Conservation (phyloP, 768 basidiomycete species). For the Pholiota microspora region DNA sequence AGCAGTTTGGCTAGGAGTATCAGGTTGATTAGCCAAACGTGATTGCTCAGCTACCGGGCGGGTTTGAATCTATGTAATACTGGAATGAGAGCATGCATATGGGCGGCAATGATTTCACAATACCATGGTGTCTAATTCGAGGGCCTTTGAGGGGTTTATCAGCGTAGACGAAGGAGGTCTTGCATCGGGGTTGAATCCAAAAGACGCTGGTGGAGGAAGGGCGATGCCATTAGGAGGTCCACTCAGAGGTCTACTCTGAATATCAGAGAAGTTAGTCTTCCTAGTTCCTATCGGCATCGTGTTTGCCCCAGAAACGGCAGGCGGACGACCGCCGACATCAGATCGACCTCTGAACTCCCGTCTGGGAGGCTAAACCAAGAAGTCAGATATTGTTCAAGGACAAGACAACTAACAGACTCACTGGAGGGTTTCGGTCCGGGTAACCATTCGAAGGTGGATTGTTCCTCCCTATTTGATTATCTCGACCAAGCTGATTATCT, state of each 20-base stretch:
- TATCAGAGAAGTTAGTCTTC: conserved; percentile 15
- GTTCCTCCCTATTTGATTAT: conserved; percentile 8
- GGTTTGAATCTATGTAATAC: not conserved
- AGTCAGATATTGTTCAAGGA: not conserved
- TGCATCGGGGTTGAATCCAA: conserved; percentile 16
- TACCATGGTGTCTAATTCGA: not conserved
- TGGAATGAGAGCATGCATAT: not conserved
- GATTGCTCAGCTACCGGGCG: not conserved
- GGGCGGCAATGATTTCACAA: not conserved
- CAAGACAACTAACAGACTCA: too few relatives aligned
- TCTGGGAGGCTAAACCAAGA: conserved; percentile 7
- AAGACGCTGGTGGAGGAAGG: not conserved
- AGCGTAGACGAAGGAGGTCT: conserved; percentile 12
- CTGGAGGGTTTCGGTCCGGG: too few relatives aligned
- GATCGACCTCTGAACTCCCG: conserved; percentile 24
- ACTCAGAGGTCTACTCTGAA: conserved; percentile 2
- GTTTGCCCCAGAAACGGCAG: conserved; percentile 32
- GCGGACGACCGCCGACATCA: conserved; percentile 19
- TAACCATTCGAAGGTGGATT: too few relatives aligned
- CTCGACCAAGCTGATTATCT: not conserved
- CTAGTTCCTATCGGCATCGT: conserved; percentile 35
- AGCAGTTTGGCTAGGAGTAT: not conserved
- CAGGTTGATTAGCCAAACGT: not conserved
- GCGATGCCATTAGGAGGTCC: conserved; percentile 3
- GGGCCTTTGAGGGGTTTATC: not conserved